Conservation (phyloP, 805 yeast genomes). For the Cyberlindnera petersonii region DNA sequence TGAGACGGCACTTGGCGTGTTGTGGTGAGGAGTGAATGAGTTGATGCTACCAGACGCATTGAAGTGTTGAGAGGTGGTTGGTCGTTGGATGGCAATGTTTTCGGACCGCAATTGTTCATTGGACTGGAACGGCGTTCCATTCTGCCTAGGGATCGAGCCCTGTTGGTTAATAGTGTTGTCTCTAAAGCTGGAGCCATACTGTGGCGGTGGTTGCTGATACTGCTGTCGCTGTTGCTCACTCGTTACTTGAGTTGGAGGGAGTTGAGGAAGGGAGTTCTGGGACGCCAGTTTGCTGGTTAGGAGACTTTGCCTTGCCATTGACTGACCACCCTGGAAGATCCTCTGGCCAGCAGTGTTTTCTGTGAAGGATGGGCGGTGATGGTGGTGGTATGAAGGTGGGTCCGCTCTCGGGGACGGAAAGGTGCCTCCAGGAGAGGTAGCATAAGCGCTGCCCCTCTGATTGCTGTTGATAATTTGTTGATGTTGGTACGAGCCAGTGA, state of each 20-base stretch:
- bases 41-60: constrained; percentile 23
- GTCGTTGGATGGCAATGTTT: constrained; percentile 25
- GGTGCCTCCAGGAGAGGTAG: constrained; percentile 22
- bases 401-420: constrained; percentile 27
- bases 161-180: constrained; percentile 2
- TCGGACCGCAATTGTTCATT: constrained; percentile 20
- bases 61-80: constrained; percentile 30
- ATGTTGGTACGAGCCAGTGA: constrained; percentile 17
- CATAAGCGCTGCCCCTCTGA: constrained; percentile 20
- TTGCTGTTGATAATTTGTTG: constrained; percentile 23
- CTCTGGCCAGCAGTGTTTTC: constrained; percentile 11
- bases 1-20: constrained; percentile 46
- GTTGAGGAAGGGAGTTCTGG: constrained; percentile 14
- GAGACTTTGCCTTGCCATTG: constrained; percentile 25
- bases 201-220: background rate
- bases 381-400: constrained; percentile 18
- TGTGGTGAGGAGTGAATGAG: constrained; percentile 37
- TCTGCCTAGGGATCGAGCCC: constrained; percentile 2
- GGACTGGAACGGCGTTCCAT: constrained; percentile 4
- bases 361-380: constrained; percentile 18
- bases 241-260: constrained; percentile 5
- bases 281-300: constrained; percentile 32
- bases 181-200: background rate
- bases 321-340: constrained; percentile 8
- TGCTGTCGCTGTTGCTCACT: constrained; percentile 7